Base-by-base conservation (phyloP, 1,284 basidiomycete genomes). In the Trametes polyzona region DNA sequence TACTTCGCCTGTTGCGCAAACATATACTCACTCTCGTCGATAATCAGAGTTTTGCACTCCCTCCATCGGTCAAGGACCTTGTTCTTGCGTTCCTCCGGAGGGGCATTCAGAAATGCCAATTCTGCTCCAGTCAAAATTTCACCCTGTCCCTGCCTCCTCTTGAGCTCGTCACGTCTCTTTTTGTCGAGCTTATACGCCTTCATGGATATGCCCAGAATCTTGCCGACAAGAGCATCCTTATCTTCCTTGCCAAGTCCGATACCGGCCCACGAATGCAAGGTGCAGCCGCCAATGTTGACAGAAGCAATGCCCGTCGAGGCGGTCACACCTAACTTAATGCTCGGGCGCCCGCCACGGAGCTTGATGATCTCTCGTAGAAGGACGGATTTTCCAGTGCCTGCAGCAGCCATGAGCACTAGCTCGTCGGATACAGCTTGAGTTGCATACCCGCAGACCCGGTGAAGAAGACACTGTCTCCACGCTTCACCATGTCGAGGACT, bases 331-430 rank as follows among this genome's bases (percentile, higher is more conserved):
- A 88, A 58, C 8, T 12, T 32, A 19, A 32, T 19, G 21, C 58
- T 44, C 10, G 44, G 27, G 10, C 47, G 43, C 21, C 60, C 65
- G 16, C 64, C 57, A 35, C 66, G 64, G 46, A 47, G 69, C 70
- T 79, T 78, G 69, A 98, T 96, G 60, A 97, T 95, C 69, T 94
- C 90, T 4, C 93, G 83, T n/a, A 98, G 79, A 2, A 98, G 78
- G 7, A 98, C 93, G 0, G 95, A 97, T 75, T 98, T 98, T 49
- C 96, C 95, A 8, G 95, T 97, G 52, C 95, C 95, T 32, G 26
- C 26, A 37, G 5, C 26, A 36, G 39, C n/a, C 11, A 41, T 53
- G 16, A 47, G 19, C 19, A 14, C 11, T 24, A 35, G 41, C 24
- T 16, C 41, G 21, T 12, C 12, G 11, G 0, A 21, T 33, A 4